Evolutionary conservation across 495 filamentous ascomycete species (phyloP).

Genomic region (Podospora comata): DNA sequence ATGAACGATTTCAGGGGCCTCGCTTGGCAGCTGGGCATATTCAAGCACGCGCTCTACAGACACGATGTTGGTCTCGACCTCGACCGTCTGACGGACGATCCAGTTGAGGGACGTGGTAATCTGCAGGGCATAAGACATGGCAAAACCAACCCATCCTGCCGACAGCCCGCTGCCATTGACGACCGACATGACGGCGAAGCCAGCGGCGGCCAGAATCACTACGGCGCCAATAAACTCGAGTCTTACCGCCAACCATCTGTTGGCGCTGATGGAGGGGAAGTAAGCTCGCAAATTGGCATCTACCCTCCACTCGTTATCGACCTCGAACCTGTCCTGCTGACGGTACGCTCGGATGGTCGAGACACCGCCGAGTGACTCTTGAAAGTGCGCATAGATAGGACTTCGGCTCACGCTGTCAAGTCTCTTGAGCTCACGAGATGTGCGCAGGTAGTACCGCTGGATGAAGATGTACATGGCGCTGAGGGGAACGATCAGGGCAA

Average conservation of each 20-base stretch:
- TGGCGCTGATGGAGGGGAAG: constrained; percentile 94
- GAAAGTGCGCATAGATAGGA: constrained; percentile 97
- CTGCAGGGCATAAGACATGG: constrained; percentile 95
- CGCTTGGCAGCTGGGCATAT: constrained; percentile 88
- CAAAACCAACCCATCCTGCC: constrained; percentile 81
- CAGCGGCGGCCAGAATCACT: constrained; percentile 84
- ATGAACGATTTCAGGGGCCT: constrained; percentile 91
- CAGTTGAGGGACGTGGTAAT: constrained; percentile 99
- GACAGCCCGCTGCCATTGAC: constrained; percentile 63
- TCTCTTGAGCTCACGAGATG: constrained; percentile 92
- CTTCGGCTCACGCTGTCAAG: constrained; percentile 92
- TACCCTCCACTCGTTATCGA: constrained; percentile 97
- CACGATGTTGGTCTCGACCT: constrained; percentile 99
- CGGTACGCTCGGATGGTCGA: constrained; percentile 96
- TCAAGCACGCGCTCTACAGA: constrained; percentile 97
- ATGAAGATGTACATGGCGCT: constrained; percentile 83
- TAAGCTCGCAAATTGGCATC: constrained; percentile 94
- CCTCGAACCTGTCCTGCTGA: constrained; percentile 79
- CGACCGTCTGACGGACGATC: constrained; percentile 98
- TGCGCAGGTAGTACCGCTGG: constrained; percentile 94
- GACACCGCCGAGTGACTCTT: constrained; percentile 92
- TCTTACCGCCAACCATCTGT: constrained; percentile 92
- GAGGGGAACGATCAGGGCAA: constrained; percentile 77
- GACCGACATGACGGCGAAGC: constrained; percentile 79
- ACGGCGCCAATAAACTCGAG: constrained; percentile 95